Evolutionary conservation across 2,329 filamentous ascomycete species (phyloP).

Genomic region (Cordyceps fumosorosea): DNA sequence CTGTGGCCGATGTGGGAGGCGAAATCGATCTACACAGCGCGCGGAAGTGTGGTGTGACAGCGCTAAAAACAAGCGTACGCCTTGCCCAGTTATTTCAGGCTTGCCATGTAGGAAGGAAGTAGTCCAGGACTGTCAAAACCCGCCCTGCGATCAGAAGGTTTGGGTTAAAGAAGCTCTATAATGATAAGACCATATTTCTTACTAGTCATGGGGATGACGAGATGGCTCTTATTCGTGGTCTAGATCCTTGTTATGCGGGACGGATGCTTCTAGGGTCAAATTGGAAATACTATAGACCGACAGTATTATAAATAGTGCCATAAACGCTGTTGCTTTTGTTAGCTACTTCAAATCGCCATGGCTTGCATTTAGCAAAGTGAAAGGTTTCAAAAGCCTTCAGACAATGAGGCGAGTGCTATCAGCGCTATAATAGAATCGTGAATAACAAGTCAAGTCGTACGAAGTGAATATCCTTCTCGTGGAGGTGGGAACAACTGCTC

Average conservation of each 20-base stretch:
- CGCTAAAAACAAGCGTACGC: too few relatives aligned
- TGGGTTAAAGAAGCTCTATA: background rate
- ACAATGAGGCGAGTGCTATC: background rate
- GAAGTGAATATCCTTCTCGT: background rate
- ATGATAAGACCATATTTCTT: background rate
- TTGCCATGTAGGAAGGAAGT: too few relatives aligned
- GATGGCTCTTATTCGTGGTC: background rate
- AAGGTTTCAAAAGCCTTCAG: background rate
- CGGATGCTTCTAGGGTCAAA: background rate
- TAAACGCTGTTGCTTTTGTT: background rate
- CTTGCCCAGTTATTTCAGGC: too few relatives aligned
- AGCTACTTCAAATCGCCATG: background rate
- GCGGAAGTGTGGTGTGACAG: too few relatives aligned
- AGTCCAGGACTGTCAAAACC: too few relatives aligned
- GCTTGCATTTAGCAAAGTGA: background rate
- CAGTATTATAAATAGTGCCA: background rate
- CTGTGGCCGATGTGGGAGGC: too few relatives aligned
- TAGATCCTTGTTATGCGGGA: background rate
- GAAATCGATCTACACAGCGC: too few relatives aligned
- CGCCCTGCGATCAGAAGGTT: slow-evolving; percentile 25
- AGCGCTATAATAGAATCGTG: background rate
- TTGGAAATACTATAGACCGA: background rate
- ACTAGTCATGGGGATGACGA: background rate
- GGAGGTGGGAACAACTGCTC: background rate
- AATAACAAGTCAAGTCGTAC: background rate